Base-by-base conservation (phyloP, 2,329 filamentous ascomycete species). In the Zelopaecilomyces penicillatus region DNA sequence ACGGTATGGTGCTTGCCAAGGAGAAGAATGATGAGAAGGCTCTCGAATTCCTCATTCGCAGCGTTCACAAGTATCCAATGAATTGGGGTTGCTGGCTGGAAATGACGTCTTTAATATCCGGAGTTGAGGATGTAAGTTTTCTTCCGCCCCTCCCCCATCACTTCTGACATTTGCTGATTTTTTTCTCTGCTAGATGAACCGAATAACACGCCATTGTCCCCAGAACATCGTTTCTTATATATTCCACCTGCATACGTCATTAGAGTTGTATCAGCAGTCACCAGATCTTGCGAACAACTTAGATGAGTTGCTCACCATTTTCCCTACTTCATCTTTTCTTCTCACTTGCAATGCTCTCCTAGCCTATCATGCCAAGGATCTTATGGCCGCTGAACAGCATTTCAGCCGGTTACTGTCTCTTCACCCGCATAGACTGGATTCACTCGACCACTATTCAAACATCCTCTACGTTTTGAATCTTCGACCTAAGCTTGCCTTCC, bases 41-140 rank as follows among this genome's bases (percentile, higher is more conserved):
- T 2, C 82, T 91, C 64, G 80, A 85, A 51, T 95, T 86, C 75
- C 74, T 98, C n/a, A 73, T 96, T 42, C 78, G 81, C 51, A 95
- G 90, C 58, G 87, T 96, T 7, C 86, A 94, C 61, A 70, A 88
- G 35, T 95, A 89, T 57, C 87, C 89, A 1, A 95, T 90, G 77
- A 95, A 97, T 60, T 98, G 93, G 93, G 88, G 89, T 6, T 90
- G 89, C 50, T 98, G 93, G 93, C 76, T 93, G 47, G 93, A 98
- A 66, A 78, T 98, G 63, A 87, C 86, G 4, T 82, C 82, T 34
- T 72, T 97, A 28, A 78, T 95, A 48, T 79, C 80, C 32, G 82
- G 85, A 31, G 75, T 85, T 6, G 89, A 96, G 63, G 87, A 95
- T 65, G 84, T 93, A 65, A 65, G 80, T 69, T 49, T 8, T 27